Percentiles rank a stretch among this genome's conserved stretches.
These are phyloP conservation scores for Flaveria floridana DNA, from an alignment of 140 eudicot species.

Conservation along the genomic window DNA sequence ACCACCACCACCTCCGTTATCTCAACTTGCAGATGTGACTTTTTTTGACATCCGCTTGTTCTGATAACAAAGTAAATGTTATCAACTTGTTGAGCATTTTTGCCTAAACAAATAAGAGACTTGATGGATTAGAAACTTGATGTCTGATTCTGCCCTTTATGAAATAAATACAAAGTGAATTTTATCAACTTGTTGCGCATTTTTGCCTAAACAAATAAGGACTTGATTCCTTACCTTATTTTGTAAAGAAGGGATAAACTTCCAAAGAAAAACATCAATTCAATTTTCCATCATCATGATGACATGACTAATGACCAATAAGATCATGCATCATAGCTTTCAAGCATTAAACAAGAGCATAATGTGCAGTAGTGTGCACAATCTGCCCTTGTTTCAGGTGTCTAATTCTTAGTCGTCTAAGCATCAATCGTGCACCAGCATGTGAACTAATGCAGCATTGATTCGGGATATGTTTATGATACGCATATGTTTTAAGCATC, in stretches of 20 bases:
- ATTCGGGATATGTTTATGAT: constrained; percentile 21
- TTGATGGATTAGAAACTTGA: constrained; percentile 12
- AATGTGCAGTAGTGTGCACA: neutral
- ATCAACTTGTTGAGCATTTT: constrained; percentile 2
- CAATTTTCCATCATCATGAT: neutral
- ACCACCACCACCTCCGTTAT: too few relatives aligned
- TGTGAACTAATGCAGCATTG: constrained; percentile 23
- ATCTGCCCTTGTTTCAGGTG: neutral
- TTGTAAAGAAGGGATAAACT: neutral
- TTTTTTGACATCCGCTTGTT: too few relatives aligned
- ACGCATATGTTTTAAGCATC: constrained; percentile 8
- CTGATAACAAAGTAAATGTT: neutral
- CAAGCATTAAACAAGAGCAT: constrained; percentile 14
- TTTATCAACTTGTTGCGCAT: constrained; percentile 4
- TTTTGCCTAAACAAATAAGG: neutral
- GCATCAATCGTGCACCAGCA: neutral
- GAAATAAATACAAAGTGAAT: neutral
- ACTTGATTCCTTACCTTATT: constrained; percentile 6
- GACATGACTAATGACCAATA: constrained; percentile 19
- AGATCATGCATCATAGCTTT: constrained; percentile 14
- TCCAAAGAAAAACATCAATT: neutral
- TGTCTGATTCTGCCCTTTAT: neutral
- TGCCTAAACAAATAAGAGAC: neutral
- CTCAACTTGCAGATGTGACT: too few relatives aligned
- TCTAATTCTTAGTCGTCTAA: neutral